Evolutionary conservation across 2,329 filamentous ascomycete genomes (phyloP).

Genomic region (Colletotrichum lupini): DNA sequence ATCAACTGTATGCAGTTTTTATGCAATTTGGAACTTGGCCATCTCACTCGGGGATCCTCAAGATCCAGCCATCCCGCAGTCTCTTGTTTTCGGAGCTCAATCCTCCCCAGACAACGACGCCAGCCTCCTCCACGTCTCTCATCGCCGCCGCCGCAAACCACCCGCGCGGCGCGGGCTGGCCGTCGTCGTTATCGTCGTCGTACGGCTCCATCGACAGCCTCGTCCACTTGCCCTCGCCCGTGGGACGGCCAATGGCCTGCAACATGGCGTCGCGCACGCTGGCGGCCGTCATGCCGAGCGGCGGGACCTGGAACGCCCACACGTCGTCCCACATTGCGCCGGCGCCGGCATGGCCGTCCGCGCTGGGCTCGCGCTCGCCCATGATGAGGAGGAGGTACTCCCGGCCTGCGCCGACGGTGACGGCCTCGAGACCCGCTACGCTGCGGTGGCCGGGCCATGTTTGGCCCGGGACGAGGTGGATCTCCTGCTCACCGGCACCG

Average conservation of each 20-base stretch:
- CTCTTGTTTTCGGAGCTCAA: slow-evolving; percentile 61
- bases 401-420: slow-evolving; percentile 68
- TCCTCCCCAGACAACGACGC: slow-evolving; percentile 71
- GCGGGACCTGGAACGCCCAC: slow-evolving; percentile 73
- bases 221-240: slow-evolving; percentile 69
- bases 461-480: slow-evolving; percentile 47
- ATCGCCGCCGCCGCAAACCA: slow-evolving; percentile 68
- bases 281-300: slow-evolving; percentile 63
- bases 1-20: not conserved
- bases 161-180: slow-evolving; percentile 64
- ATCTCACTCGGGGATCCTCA: slow-evolving; percentile 57
- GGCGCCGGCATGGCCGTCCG: slow-evolving; percentile 60
- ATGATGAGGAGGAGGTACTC: slow-evolving; percentile 73
- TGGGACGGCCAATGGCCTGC: slow-evolving; percentile 62
- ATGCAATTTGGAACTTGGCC: not conserved
- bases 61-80: slow-evolving; percentile 72
- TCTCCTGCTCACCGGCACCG: slow-evolving; percentile 46
- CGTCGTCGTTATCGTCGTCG: slow-evolving; percentile 58
- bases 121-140: slow-evolving; percentile 69
- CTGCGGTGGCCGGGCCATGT: slow-evolving; percentile 64
- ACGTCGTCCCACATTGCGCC: slow-evolving; percentile 69
- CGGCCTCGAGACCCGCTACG: slow-evolving; percentile 64
- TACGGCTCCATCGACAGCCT: slow-evolving; percentile 58
- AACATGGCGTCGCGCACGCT: slow-evolving; percentile 67
- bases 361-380: slow-evolving; percentile 64